Evolutionary conservation across 106 monocot species (phyloP).

Genomic region (Cymbidium sinense): DNA sequence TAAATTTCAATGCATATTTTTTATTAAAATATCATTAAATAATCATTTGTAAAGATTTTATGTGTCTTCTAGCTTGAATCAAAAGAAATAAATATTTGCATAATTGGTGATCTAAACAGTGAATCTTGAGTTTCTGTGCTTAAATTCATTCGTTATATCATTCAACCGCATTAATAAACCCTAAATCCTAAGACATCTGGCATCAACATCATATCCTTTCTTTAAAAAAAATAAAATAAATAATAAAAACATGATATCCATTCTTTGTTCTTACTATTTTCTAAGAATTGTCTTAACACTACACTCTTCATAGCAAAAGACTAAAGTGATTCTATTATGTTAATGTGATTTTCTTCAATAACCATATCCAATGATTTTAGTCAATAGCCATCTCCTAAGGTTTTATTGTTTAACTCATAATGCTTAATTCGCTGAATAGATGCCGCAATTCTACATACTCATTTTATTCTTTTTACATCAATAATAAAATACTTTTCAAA

Average conservation of each 20-base stretch:
- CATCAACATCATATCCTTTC: not conserved
- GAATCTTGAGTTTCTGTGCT: not conserved
- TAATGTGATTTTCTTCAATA: not conserved
- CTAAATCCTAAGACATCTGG: not conserved
- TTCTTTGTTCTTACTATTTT: not conserved
- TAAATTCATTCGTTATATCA: not conserved
- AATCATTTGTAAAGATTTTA: not conserved
- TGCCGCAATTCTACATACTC: too few species aligned
- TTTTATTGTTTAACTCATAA: too few species aligned
- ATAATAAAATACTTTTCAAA: too few species aligned
- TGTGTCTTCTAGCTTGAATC: not conserved
- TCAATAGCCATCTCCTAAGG: not conserved
- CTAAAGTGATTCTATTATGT: not conserved
- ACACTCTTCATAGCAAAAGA: not conserved
- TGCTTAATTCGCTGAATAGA: too few species aligned
- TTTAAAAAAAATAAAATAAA: too few species aligned
- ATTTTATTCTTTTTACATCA: too few species aligned
- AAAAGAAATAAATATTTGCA: not conserved
- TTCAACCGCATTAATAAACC: not conserved
- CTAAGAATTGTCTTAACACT: not conserved
- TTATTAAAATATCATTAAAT: not conserved
- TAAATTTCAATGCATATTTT: not conserved
- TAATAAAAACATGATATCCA: not conserved
- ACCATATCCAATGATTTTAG: not conserved
- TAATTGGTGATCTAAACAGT: not conserved